Conservation (phyloP, 176 grass and related monocot species). For the Zoysia japonica region DNA sequence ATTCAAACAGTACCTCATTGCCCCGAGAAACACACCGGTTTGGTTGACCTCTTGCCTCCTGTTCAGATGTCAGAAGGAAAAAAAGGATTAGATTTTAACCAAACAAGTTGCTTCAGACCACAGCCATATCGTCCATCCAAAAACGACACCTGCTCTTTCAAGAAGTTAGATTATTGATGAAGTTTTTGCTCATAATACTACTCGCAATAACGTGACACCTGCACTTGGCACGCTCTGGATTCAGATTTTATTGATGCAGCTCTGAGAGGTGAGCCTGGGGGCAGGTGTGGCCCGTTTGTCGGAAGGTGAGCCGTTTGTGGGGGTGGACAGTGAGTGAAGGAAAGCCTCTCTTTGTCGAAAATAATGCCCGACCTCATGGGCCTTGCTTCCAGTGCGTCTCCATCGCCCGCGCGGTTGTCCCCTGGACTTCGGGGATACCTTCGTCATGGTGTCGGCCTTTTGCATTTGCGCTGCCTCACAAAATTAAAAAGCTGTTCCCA, state of each 20-base stretch:
- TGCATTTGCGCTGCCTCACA: not conserved
- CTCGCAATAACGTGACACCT: not conserved
- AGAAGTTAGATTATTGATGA: conserved; percentile 16
- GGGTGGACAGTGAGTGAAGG: not conserved
- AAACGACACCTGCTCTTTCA: conserved; percentile 33
- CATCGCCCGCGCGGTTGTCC: conserved; percentile 5
- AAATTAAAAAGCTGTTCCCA: not conserved
- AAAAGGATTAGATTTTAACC: not conserved
- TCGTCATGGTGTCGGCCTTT: conserved; percentile 16
- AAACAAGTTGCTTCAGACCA: not conserved
- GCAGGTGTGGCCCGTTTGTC: not conserved
- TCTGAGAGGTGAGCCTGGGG: not conserved
- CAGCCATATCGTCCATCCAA: conserved; percentile 2
- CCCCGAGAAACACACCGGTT: not conserved
- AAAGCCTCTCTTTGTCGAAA: conserved; percentile 17
- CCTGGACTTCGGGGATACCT: conserved; percentile 33
- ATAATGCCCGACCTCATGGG: conserved; percentile 7
- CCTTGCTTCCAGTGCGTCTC: conserved; percentile 25
- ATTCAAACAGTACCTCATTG: too few relatives aligned
- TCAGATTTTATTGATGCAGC: not conserved
- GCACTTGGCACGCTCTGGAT: not conserved
- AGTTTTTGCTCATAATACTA: not conserved
- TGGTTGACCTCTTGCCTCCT: conserved; percentile 22
- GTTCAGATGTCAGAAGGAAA: not conserved
- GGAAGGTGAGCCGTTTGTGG: not conserved